Percentiles rank a stretch among this genome's conserved stretches.
phyloP scores from a whole-genome alignment of 2,329 filamentous ascomycete species.

The Alternaria sp. region DNA sequence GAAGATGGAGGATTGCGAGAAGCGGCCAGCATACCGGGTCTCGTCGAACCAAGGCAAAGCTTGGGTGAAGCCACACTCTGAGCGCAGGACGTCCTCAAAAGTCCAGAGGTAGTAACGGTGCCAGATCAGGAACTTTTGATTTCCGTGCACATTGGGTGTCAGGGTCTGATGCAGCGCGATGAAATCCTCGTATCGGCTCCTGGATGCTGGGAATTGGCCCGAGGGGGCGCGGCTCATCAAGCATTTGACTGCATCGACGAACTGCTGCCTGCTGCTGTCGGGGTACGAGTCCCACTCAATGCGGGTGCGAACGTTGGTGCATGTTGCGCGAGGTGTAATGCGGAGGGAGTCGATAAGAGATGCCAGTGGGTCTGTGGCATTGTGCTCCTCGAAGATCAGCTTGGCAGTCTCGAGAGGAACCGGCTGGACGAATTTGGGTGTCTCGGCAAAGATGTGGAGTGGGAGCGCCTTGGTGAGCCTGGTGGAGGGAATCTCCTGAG shows the following conservation, averaged over 20 bases:
- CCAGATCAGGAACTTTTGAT: slow-evolving; percentile 54
- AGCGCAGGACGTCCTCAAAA: slow-evolving; percentile 54
- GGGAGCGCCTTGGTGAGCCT: slow-evolving; percentile 22
- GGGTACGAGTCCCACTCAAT: slow-evolving; percentile 44
- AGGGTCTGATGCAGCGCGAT: slow-evolving; percentile 47
- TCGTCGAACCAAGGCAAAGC: slow-evolving; percentile 53
- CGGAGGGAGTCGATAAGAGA: slow-evolving; percentile 1
- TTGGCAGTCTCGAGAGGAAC: slow-evolving; percentile 24
- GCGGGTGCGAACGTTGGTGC: slow-evolving; percentile 42
- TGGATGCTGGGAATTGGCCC: slow-evolving; percentile 37
- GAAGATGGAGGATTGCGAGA: slow-evolving; percentile 44
- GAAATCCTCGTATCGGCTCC: slow-evolving; percentile 47
- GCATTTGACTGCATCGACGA: slow-evolving; percentile 43
- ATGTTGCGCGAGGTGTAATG: slow-evolving; percentile 23
- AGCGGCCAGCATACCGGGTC: slow-evolving; percentile 44
- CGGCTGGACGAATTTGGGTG: slow-evolving; percentile 16
- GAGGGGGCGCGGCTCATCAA: slow-evolving; percentile 34
- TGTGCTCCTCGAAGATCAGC: slow-evolving; percentile 8
- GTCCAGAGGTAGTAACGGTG: slow-evolving; percentile 55
- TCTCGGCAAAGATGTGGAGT: slow-evolving; percentile 14
- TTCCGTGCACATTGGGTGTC: slow-evolving; percentile 47
- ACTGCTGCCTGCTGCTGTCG: slow-evolving; percentile 36
- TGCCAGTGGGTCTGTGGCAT: neutral
- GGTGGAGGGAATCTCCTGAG: slow-evolving; percentile 16
- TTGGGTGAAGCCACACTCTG: slow-evolving; percentile 55